phyloP scores from a whole-genome alignment of 371 early-diverging fungal species.

The Mucor ambiguus region DNA sequence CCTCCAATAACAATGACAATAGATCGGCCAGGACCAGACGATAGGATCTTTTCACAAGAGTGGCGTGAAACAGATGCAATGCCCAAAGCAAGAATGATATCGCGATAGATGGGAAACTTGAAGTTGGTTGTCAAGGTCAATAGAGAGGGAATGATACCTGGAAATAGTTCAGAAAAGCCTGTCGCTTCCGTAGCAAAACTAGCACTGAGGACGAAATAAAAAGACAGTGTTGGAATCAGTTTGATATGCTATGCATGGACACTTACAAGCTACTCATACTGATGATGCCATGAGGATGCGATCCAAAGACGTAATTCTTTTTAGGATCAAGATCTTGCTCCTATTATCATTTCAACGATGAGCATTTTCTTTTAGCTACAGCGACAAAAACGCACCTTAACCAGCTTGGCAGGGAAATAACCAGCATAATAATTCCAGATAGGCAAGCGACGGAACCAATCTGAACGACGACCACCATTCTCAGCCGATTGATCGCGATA shows the following conservation, averaged over 20 bases:
- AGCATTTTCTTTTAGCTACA: too few species aligned
- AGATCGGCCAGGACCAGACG: slow-evolving; percentile 70
- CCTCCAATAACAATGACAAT: slow-evolving; percentile 77
- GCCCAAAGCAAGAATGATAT: slow-evolving; percentile 69
- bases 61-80: slow-evolving; percentile 69
- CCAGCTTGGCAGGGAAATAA: slow-evolving; percentile 76
- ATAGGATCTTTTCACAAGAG: slow-evolving; percentile 71
- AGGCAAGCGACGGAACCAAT: slow-evolving; percentile 50
- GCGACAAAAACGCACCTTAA: slow-evolving; percentile 43
- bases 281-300: slow-evolving; percentile 84
- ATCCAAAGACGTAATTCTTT: slow-evolving; percentile 76
- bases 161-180: slow-evolving; percentile 59
- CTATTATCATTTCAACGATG: not conserved
- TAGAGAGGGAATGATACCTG: slow-evolving; percentile 61
- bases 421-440: slow-evolving; percentile 73
- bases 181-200: slow-evolving; percentile 77
- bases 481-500: slow-evolving; percentile 55
- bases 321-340: slow-evolving; percentile 68
- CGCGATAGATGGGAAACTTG: slow-evolving; percentile 71
- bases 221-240: too few species aligned
- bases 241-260: too few species aligned
- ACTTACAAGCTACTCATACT: slow-evolving; percentile 67
- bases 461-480: slow-evolving; percentile 63
- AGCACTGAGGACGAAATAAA: slow-evolving; percentile 28
- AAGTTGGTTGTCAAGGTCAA: slow-evolving; percentile 63